Evolutionary conservation across 2,329 filamentous ascomycete genomes (phyloP).

Genomic region (Colletotrichum australisinense): DNA sequence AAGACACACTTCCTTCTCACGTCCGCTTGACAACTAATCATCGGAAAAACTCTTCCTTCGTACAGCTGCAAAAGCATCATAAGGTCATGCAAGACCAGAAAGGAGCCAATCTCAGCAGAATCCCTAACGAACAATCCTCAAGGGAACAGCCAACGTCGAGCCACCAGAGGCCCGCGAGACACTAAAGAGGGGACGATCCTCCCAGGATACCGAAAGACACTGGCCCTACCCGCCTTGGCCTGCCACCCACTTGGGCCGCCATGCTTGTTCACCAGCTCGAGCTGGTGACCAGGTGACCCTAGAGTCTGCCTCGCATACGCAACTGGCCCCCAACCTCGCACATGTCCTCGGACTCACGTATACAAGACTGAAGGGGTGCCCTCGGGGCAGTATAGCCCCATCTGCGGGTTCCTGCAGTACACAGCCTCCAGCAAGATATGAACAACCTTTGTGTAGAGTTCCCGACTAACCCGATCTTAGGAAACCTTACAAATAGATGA

Average conservation of each 20-base stretch:
- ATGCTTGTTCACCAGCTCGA: neutral
- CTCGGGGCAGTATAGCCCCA: neutral
- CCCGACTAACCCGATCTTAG: neutral
- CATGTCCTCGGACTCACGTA: neutral
- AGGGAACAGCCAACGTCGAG: neutral
- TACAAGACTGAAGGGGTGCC: neutral
- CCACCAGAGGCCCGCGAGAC: neutral
- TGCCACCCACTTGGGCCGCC: neutral
- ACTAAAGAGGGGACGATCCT: neutral
- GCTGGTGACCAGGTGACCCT: neutral
- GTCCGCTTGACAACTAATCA: neutral
- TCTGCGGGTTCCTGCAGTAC: constrained; percentile 10
- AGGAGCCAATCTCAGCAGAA: neutral
- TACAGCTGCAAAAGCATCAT: neutral
- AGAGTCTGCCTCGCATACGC: neutral
- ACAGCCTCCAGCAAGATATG: neutral
- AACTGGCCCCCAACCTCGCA: neutral
- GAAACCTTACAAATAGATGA: constrained; percentile 8
- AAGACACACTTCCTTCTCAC: neutral
- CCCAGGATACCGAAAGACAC: neutral
- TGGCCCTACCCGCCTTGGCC: neutral
- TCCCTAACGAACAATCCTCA: neutral
- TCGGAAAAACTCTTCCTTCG: neutral
- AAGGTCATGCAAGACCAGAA: neutral
- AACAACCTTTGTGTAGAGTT: neutral